These are phyloP conservation scores for Gymnopilus dilepis DNA, from an alignment of 768 basidiomycete species.

Conservation along the genomic window DNA sequence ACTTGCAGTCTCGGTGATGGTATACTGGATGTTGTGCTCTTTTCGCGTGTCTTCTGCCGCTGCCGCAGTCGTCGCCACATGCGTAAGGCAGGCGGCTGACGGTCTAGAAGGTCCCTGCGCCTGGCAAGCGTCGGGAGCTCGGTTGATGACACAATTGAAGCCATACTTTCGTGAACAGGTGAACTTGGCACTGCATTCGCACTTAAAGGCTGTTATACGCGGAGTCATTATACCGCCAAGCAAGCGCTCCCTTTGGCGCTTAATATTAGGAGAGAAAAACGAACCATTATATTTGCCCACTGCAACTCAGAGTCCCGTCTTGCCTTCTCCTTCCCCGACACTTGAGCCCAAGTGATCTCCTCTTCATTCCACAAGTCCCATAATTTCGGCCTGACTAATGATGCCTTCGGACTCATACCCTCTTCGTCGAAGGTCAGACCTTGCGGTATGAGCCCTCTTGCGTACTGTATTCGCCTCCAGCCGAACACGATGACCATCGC, in stretches of 20 bases:
- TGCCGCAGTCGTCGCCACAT: constrained; percentile 4
- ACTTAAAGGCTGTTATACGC: constrained; percentile 26
- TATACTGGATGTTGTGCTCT: constrained; percentile 14
- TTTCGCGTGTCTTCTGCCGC: constrained; percentile 9
- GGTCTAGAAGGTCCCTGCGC: constrained; percentile 5
- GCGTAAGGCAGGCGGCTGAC: not conserved
- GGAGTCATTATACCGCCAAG: not conserved
- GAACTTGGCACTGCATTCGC: constrained; percentile 18
- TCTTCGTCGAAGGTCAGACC: constrained; percentile 1
- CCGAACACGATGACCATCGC: constrained; percentile 54
- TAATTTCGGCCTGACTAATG: constrained; percentile 40
- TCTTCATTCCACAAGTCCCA: constrained; percentile 48
- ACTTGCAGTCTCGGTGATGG: constrained; percentile 36
- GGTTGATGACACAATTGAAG: not conserved
- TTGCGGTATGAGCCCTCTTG: constrained; percentile 15
- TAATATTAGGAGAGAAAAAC: constrained; percentile 22
- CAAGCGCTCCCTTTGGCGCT: not conserved
- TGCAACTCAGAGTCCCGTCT: constrained; percentile 19
- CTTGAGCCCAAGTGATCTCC: constrained; percentile 16
- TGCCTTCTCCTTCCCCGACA: constrained; percentile 12
- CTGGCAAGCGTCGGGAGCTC: not conserved
- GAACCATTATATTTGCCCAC: constrained; percentile 51
- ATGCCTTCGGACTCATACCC: not conserved
- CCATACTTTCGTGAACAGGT: not conserved
- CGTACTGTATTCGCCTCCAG: constrained; percentile 43